Percentiles rank a stretch among this genome's conserved stretches.
Conservation (phyloP, 352 stramenopile species). For the Globisporangium acanthophoron region DNA sequence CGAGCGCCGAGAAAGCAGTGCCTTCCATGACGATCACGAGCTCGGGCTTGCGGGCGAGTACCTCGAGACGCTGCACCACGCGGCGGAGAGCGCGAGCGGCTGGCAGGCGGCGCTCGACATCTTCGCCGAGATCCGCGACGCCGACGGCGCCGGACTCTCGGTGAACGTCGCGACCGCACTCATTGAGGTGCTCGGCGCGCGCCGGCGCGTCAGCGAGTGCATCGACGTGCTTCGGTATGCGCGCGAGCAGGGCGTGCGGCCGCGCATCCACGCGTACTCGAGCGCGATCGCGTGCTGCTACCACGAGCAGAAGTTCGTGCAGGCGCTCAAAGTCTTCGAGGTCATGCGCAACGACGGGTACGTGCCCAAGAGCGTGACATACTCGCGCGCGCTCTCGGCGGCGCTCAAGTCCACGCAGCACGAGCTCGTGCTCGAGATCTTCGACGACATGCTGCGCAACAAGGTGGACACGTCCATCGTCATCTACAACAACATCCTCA, state of each 20-base stretch:
- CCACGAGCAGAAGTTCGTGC: conserved; percentile 52
- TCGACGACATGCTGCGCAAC: conserved; percentile 81
- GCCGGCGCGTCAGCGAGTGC: conserved; percentile 39
- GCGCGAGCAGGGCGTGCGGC: conserved; percentile 58
- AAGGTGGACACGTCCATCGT: conserved; percentile 65
- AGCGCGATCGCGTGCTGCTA: conserved; percentile 77
- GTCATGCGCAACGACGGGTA: conserved; percentile 86
- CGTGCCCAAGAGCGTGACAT: conserved; percentile 72
- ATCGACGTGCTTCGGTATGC: conserved; percentile 64
- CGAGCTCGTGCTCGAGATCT: conserved; percentile 85
- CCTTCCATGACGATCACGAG: neutral
- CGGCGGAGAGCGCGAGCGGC: conserved; percentile 11
- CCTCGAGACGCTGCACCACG: conserved; percentile 12
- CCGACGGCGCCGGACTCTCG: conserved; percentile 28
- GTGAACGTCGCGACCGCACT: conserved; percentile 49
- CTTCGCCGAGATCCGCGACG: conserved; percentile 35
- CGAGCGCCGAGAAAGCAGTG: neutral
- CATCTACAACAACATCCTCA: conserved; percentile 86
- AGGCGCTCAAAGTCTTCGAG: conserved; percentile 81
- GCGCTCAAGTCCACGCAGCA: conserved; percentile 74
- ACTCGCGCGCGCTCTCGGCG: conserved; percentile 76
- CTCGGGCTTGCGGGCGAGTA: conserved; percentile 6
- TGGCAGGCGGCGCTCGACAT: conserved; percentile 44
- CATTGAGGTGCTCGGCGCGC: conserved; percentile 52
- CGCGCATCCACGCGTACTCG: conserved; percentile 81